phyloP scores from a whole-genome alignment of 371 early-diverging fungal species.

The Apophysomyces trapeziformis region DNA sequence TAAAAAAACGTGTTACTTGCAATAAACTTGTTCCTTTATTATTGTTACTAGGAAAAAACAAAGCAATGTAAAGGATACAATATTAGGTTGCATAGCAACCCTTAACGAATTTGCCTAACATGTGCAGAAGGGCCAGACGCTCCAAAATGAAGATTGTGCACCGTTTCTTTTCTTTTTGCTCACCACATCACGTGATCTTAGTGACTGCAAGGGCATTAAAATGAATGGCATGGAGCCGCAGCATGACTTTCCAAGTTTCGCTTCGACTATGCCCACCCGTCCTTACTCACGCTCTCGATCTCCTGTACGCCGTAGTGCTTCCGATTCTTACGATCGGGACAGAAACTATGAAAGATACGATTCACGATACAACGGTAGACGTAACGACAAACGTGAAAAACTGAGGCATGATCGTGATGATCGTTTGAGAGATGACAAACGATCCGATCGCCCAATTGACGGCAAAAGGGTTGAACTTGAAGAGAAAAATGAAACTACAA shows the following conservation, averaged over 20 bases:
- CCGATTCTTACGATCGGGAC: constrained; percentile 33
- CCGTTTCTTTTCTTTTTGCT: neutral
- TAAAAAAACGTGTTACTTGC: no score
- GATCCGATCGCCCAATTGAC: constrained; percentile 17
- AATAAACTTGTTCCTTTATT: no score
- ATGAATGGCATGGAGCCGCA: no score
- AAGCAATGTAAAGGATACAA: no score
- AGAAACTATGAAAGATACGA: constrained; percentile 20
- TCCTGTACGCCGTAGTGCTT: constrained; percentile 21
- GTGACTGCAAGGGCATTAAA: neutral
- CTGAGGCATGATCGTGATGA: constrained; percentile 28
- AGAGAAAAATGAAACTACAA: neutral
- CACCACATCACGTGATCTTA: neutral
- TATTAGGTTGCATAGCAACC: no score
- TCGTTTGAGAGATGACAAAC: constrained; percentile 22
- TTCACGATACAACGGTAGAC: constrained; percentile 37
- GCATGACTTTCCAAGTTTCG: no score
- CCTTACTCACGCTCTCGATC: constrained; percentile 26
- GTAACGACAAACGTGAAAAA: constrained; percentile 30
- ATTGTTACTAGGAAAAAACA: no score
- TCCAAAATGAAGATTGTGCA: no score
- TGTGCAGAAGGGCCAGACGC: no score
- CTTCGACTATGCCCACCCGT: constrained; percentile 21
- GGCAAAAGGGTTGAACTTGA: constrained; percentile 21
- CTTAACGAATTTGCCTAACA: no score